Percentiles rank a stretch among this genome's conserved stretches.
phyloP scores from a whole-genome alignment of 768 basidiomycete species.

The Tephrocybe sp. region DNA sequence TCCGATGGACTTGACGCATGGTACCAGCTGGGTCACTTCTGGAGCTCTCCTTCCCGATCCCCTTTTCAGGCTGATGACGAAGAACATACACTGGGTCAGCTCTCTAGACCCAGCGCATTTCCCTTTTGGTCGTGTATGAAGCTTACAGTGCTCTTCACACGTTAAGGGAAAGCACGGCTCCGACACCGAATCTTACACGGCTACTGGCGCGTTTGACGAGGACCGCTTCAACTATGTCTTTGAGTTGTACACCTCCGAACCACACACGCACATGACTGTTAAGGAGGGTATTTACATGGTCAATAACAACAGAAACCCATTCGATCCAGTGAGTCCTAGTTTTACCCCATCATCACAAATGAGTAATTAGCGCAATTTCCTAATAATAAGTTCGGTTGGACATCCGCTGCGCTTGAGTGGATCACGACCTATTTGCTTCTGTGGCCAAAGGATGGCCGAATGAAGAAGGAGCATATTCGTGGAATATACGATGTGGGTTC shows the following conservation, averaged over 20 bases:
- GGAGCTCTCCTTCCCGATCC: conserved; percentile 40
- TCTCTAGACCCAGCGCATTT: not conserved
- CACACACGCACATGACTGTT: conserved; percentile 39
- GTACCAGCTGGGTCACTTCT: conserved; percentile 34
- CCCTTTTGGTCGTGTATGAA: not conserved
- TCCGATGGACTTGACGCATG: not conserved
- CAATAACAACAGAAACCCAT: conserved; percentile 38
- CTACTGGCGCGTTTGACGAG: conserved; percentile 39
- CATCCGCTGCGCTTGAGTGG: conserved; percentile 42
- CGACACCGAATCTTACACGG: conserved; percentile 37
- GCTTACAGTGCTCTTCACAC: not conserved
- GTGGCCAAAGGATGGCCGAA: conserved; percentile 33
- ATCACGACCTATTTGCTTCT: conserved; percentile 37
- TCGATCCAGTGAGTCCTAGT: conserved; percentile 30
- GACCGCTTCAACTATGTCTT: conserved; percentile 39
- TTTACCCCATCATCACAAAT: not conserved
- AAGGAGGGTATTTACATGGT: conserved; percentile 40
- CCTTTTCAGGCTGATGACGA: conserved; percentile 40
- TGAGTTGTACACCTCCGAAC: conserved; percentile 38
- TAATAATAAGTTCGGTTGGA: conserved; percentile 39
- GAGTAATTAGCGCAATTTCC: not conserved
- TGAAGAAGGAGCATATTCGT: conserved; percentile 40
- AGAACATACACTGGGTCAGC: conserved; percentile 37
- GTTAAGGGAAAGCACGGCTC: conserved; percentile 44
- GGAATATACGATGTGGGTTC: conserved; percentile 35